These are phyloP conservation scores for Quercus gilva DNA, from an alignment of 306 rosid genomes.

Conservation along the genomic window DNA sequence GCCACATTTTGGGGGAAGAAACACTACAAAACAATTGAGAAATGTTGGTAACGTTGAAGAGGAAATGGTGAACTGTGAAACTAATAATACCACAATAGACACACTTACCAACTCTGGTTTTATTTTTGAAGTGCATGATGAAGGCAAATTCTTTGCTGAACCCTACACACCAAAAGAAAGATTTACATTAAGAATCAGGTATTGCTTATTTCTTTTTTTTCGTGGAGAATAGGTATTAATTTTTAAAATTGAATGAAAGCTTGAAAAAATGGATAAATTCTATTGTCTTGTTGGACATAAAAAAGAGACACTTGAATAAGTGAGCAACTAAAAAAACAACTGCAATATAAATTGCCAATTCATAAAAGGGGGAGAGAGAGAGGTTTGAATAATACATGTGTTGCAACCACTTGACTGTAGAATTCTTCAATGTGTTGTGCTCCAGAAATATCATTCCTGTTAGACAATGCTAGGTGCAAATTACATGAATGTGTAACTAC, in stretches of 20 bases:
- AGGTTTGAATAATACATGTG: slow-evolving; percentile 54
- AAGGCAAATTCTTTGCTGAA: slow-evolving; percentile 72
- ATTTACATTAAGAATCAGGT: slow-evolving; percentile 10
- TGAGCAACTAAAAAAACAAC: background rate
- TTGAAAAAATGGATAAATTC: background rate
- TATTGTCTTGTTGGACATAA: background rate
- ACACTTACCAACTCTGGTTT: slow-evolving; percentile 67
- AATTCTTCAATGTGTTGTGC: slow-evolving; percentile 48
- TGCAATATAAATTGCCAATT: background rate
- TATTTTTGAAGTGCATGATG: slow-evolving; percentile 74
- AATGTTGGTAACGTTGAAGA: slow-evolving; percentile 18
- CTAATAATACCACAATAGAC: background rate
- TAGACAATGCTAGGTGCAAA: slow-evolving; percentile 9
- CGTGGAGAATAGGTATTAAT: too few species aligned
- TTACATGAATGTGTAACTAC: slow-evolving; percentile 5
- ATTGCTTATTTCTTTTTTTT: background rate
- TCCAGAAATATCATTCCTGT: slow-evolving; percentile 89
- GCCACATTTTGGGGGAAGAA: slow-evolving; percentile 82
- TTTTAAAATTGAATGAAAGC: slow-evolving; percentile 7
- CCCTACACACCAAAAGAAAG: slow-evolving; percentile 35
- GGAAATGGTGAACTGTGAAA: slow-evolving; percentile 4
- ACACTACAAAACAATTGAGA: slow-evolving; percentile 55
- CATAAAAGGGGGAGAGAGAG: slow-evolving; percentile 16
- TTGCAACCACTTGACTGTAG: slow-evolving; percentile 59
- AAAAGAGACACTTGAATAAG: background rate